phyloP scores from a whole-genome alignment of 179 eudicot species.

The Spinacia oleracea region DNA sequence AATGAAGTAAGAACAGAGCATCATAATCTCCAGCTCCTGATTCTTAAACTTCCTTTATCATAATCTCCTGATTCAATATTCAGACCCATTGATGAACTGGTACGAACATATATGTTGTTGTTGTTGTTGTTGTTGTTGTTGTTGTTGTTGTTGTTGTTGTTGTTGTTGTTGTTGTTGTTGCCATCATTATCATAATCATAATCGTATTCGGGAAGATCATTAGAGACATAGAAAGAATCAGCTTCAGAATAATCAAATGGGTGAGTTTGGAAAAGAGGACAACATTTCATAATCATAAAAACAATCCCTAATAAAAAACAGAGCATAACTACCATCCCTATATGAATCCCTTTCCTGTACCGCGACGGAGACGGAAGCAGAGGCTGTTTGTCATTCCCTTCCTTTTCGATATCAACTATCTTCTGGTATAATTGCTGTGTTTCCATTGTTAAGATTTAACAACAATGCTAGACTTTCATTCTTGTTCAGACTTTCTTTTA shows the following conservation, averaged over 20 bases:
- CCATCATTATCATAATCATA: background rate
- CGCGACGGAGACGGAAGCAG: background rate
- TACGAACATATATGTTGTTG: too few relatives aligned
- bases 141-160: background rate
- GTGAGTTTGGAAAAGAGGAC: background rate
- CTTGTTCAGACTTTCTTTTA: too few relatives aligned
- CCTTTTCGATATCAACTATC: background rate
- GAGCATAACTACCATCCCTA: background rate
- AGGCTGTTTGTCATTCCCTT: background rate
- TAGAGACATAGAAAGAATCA: slow-evolving; percentile 11
- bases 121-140: too few relatives aligned
- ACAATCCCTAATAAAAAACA: background rate
- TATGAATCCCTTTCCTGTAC: background rate
- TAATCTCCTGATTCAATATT: too few relatives aligned
- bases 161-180: background rate
- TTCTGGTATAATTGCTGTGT: background rate
- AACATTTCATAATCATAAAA: background rate
- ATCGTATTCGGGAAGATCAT: background rate
- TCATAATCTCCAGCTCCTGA: too few relatives aligned
- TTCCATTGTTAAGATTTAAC: background rate
- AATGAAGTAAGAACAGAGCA: too few relatives aligned
- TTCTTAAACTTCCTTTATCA: background rate
- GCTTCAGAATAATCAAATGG: background rate
- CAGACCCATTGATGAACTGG: background rate
- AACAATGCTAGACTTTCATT: too few relatives aligned